These are phyloP conservation scores for Scenedesmus sp. DNA, from an alignment of 163 green algal species.

Conservation along the genomic window DNA sequence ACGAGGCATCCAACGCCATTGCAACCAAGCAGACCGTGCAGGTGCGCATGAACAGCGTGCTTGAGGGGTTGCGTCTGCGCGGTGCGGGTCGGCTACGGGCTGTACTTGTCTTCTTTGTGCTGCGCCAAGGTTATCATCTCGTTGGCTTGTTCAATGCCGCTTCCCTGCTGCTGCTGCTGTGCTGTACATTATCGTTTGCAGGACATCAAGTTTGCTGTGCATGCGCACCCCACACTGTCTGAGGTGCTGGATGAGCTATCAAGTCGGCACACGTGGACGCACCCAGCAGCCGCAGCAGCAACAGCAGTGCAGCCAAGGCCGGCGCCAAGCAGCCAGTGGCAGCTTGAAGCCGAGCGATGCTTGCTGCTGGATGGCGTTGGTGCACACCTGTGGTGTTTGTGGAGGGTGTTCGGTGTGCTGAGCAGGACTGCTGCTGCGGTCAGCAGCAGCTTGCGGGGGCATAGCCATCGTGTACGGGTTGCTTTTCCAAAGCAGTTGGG, in stretches of 20 bases:
- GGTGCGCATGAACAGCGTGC: constrained; percentile 41
- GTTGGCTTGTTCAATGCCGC: not conserved
- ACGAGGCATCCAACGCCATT: constrained; percentile 99
- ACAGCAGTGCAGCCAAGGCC: constrained; percentile 38
- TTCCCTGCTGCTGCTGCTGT: not conserved
- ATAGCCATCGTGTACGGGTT: not conserved
- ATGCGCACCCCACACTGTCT: constrained; percentile 97
- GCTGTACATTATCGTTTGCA: not conserved
- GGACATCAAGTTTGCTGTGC: constrained; percentile 98
- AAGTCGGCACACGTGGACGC: constrained; percentile 81
- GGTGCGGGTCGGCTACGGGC: not conserved
- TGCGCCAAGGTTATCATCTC: not conserved
- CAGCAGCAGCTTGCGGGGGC: not conserved
- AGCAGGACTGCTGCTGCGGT: not conserved
- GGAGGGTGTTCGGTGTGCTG: not conserved
- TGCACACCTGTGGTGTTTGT: not conserved
- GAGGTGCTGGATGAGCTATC: constrained; percentile 96
- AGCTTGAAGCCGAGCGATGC: constrained; percentile 4
- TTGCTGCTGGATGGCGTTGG: not conserved
- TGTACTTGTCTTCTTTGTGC: not conserved
- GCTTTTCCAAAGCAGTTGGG: not conserved
- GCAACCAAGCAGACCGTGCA: constrained; percentile 89
- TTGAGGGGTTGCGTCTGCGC: not conserved
- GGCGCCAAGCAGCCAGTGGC: constrained; percentile 60
- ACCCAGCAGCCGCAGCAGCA: constrained; percentile 13